Percentiles rank a stretch among this genome's conserved stretches.
phyloP scores from a whole-genome alignment of 1,284 basidiomycete species.

The Ustilago nuda region DNA sequence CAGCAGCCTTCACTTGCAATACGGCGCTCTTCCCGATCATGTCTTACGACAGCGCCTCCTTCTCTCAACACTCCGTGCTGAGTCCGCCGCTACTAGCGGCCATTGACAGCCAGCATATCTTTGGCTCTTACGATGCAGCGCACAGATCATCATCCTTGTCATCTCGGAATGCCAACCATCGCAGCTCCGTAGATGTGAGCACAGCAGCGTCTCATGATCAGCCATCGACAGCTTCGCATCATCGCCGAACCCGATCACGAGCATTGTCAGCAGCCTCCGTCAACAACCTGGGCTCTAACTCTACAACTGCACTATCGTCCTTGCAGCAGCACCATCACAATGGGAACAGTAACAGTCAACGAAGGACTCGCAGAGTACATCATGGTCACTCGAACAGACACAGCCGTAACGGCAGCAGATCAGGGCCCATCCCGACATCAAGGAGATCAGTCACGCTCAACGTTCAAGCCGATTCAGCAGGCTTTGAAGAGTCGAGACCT shows the following conservation, averaged over 20 bases:
- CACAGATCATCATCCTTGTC: neutral
- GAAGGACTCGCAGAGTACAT: conserved; percentile 19
- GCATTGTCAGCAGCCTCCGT: conserved; percentile 30
- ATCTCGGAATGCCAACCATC: conserved; percentile 7
- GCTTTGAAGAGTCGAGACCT: conserved; percentile 15
- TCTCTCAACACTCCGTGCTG: conserved; percentile 33
- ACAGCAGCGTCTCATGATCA: conserved; percentile 9
- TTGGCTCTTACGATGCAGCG: conserved; percentile 20
- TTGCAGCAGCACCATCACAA: conserved; percentile 16
- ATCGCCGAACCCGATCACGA: conserved; percentile 24
- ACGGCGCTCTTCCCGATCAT: conserved; percentile 23
- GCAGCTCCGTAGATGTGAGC: neutral
- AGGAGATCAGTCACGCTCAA: conserved; percentile 4
- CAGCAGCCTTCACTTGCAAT: neutral
- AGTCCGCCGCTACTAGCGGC: conserved; percentile 42
- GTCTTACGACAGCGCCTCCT: conserved; percentile 36
- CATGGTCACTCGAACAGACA: conserved; percentile 14
- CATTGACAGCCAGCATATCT: conserved; percentile 43
- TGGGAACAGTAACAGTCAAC: conserved; percentile 3
- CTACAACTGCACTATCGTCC: neutral
- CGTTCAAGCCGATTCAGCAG: neutral
- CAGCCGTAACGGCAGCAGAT: conserved; percentile 25
- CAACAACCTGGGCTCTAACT: conserved; percentile 8
- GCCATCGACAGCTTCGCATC: conserved; percentile 3
- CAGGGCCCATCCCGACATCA: conserved; percentile 14